Base-by-base conservation (phyloP, 2,329 filamentous ascomycete species). In the Trichothecium sympodiale region DNA sequence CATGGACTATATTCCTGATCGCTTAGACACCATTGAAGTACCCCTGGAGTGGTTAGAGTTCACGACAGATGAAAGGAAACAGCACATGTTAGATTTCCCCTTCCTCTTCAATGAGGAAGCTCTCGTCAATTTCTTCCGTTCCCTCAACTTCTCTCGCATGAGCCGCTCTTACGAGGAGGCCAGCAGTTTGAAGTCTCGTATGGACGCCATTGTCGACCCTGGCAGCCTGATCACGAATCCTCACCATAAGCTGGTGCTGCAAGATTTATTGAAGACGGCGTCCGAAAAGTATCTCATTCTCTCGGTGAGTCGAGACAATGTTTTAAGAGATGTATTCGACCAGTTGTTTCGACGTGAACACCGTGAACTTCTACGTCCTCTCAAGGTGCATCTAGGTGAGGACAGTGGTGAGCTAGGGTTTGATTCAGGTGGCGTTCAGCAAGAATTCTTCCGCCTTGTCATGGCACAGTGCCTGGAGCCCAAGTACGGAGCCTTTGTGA, bases 351-450 rank as follows among this genome's bases (percentile, higher is more conserved):
- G 84, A 36, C 74, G 87, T 26, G 80, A 95, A 55, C 76, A 77
- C 49, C 71, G 83, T 26, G 86, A 95, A 58, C 64, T 96, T 3
- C 64, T 89, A 49, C 76, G 86, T 17, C 91, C 91, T 1, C 61
- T 98, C 25, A 94, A 94, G 49, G 80, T 98, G 8, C 80, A 85
- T 34, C 74, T 96, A 38, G 87, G 87, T 4, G 81, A 86, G 51
- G 79, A 85, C 25, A 68, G 69, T 36, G 85, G 86, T 20, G 91
- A 96, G 55, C 80, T 93, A 53, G 91, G 91, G 0, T 76, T 93
- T 25, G 91, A 98, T 55, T 86, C 89, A 33, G 91, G 91, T 30
- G 91, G 91, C 43, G 88, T 98, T 1, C 89, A 95, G 48, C 88
- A 94, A 53, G 91, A 98, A 44, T 96, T 94, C 54, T 96, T 98